phyloP scores from a whole-genome alignment of 768 basidiomycete species.

The Lactarius hengduanensis region DNA sequence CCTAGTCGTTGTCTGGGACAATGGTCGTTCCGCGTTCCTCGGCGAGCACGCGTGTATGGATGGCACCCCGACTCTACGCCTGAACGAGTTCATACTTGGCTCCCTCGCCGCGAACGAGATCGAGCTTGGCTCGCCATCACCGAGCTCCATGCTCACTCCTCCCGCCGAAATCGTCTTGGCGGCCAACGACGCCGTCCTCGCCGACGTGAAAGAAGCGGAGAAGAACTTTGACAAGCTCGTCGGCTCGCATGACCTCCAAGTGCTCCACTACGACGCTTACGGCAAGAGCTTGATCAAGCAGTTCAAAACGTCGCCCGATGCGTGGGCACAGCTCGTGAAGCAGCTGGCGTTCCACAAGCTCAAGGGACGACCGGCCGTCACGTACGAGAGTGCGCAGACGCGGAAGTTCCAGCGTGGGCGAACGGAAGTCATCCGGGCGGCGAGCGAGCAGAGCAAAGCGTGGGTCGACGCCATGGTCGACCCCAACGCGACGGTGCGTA shows the following conservation, averaged over 20 bases:
- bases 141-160: constrained; percentile 28
- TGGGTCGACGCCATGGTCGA: constrained; percentile 92
- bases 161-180: constrained; percentile 73
- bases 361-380: constrained; percentile 67
- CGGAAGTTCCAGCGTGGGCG: constrained; percentile 86
- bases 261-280: constrained; percentile 47
- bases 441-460: constrained; percentile 75
- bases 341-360: constrained; percentile 95
- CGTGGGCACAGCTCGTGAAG: constrained; percentile 93
- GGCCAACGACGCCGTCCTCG: constrained; percentile 52
- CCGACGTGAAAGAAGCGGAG: constrained; percentile 57
- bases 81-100: constrained; percentile 92
- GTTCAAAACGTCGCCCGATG: constrained; percentile 84
- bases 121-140: constrained; percentile 59
- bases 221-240: constrained; percentile 74
- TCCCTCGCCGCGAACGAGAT: constrained; percentile 69
- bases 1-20: constrained; percentile 91
- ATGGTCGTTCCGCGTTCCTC: constrained; percentile 91
- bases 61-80: constrained; percentile 89
- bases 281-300: constrained; percentile 86
- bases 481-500: constrained; percentile 46
- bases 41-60: constrained; percentile 90
- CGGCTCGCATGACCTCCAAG: constrained; percentile 65
- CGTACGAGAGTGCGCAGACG: constrained; percentile 94
- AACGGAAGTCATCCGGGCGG: constrained; percentile 92